Conservation (phyloP, 2,329 filamentous ascomycete genomes). For the Nemania serpens region DNA sequence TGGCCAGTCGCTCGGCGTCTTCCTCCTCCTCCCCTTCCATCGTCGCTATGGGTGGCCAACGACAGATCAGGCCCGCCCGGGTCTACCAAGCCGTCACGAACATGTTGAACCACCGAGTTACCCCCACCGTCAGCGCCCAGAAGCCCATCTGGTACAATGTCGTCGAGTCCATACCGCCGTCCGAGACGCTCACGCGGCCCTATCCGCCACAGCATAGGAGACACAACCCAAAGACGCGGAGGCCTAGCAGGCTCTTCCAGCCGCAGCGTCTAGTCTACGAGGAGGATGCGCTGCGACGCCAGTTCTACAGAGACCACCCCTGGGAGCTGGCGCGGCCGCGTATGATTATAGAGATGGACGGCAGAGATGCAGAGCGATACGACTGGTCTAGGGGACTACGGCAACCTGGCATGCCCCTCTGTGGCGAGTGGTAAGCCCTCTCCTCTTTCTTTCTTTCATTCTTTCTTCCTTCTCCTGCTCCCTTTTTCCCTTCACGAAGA, state of each 20-base stretch:
- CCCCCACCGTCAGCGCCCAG: constrained; percentile 37
- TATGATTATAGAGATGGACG: constrained; percentile 82
- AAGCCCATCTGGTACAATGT: constrained; percentile 56
- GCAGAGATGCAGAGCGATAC: constrained; percentile 74
- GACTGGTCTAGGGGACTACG: constrained; percentile 79
- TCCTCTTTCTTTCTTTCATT: not conserved
- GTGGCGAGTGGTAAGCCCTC: constrained; percentile 75
- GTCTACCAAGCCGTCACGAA: constrained; percentile 50
- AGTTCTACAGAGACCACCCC: constrained; percentile 92
- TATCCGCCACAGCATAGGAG: constrained; percentile 53
- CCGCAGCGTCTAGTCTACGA: constrained; percentile 78
- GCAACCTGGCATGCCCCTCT: constrained; percentile 76
- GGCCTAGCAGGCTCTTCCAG: constrained; percentile 77
- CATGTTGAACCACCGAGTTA: constrained; percentile 45
- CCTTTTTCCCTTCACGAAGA: no score
- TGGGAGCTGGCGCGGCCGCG: constrained; percentile 94
- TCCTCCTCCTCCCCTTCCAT: no score
- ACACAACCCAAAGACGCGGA: constrained; percentile 55
- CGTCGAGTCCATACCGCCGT: constrained; percentile 59
- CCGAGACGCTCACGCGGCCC: constrained; percentile 61
- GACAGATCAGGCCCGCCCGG: constrained; percentile 46
- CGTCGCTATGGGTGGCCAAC: constrained; percentile 24
- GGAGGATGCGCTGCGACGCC: constrained; percentile 78
- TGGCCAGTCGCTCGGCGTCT: not conserved
- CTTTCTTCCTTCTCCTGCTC: not conserved